Base-by-base conservation (phyloP, 1,139 yeast genomes). In the Pichia sp. region DNA sequence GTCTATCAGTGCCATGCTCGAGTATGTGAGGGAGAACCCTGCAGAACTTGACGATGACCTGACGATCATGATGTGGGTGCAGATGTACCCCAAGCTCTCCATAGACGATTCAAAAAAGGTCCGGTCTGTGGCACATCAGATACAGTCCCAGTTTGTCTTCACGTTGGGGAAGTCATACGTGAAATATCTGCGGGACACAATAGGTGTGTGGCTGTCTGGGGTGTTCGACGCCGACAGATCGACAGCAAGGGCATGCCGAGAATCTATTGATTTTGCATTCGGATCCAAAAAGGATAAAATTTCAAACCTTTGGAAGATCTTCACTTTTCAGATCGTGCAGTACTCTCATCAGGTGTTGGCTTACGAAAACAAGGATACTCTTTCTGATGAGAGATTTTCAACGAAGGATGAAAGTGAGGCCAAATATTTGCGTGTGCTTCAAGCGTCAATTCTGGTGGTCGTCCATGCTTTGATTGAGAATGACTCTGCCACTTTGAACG, bases 321-420 rank as follows among this genome's bases (percentile, higher is more conserved):
- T 89, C 63, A 72, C 72, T 51, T 72, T 72, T 3, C 84, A 80
- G 53, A 76, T 89, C 13, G 61, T 87, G 31, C 79, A 79, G 50
- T 83, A 79, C 59, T 74, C 82, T 8, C 71, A 74, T 42, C 80
- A 83, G 40, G 75, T 81, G 0, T 64, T 87, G 8, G 70, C 77
- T 8, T 68, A 72, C 44, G 96, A 90, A 66, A 74, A 80, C 1
- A 77, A 77, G 5, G 81, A 78, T 16, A 79, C 90, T 0, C 69
- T 90, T 44, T 84, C 95, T 4, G 97, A 92, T 64, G 86, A 84
- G 63, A 75, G 96, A 58, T 85, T 82, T 65, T 79, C 84, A 29
- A 78, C 83, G 5, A 80, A 78, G 53, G 87, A 83, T 36, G 96
- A 90, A 59, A 77, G 88, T 0, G 73, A 75, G 26, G 72, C 82